Evolutionary conservation across 2,329 filamentous ascomycete genomes (phyloP), one percentile per base, ranked within the genome.

Genomic region (Beauveria medogensis): DNA sequence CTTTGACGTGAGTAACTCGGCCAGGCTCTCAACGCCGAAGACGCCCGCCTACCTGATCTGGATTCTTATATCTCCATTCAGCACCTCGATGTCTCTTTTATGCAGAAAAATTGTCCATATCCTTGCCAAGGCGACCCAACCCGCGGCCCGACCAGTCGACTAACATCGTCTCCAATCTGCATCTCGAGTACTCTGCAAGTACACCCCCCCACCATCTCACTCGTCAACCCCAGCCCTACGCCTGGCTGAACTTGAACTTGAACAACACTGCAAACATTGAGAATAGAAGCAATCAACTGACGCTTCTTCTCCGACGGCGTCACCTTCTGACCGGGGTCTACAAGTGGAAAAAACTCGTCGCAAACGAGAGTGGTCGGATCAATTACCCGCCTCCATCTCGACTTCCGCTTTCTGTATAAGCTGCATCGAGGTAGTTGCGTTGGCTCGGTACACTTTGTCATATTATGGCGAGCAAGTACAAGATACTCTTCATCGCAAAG

Each of bases 1-100:
- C 43, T 47, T 60, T 55, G 58, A 50, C 43, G 34, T 37, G 34
- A 37, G 43, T 50, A 50, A 54, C 28, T 40, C 14, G 58, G 26
- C 16, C 20, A 28, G 8, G 51, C 58, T 48, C 48, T 51, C 51
- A 55, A 55, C 43, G 28, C 44, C 22, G 30, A n/a, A 48, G 20
- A 43, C 30, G 24, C 41, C 34, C 9, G 34, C 24, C 50, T 47
- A 53, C 57, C 51, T 60, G 41, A 55, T 60, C 43, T 18, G 43
- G 43, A 47, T 51, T 60, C 28, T 40, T 60, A 60, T 60, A 55
- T 60, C 58, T 60, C 20, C 22, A 37, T 48, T 48, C 41, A 58
- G 41, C 43, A 12, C 20, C 58, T 30, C 58, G 6, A 41, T 46
- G 43, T 54, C 51, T 55, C 51, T 43, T 37, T 59, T 60, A 8